phyloP scores from a whole-genome alignment of 148 eudicot genomes.

The Cornus kousa region DNA sequence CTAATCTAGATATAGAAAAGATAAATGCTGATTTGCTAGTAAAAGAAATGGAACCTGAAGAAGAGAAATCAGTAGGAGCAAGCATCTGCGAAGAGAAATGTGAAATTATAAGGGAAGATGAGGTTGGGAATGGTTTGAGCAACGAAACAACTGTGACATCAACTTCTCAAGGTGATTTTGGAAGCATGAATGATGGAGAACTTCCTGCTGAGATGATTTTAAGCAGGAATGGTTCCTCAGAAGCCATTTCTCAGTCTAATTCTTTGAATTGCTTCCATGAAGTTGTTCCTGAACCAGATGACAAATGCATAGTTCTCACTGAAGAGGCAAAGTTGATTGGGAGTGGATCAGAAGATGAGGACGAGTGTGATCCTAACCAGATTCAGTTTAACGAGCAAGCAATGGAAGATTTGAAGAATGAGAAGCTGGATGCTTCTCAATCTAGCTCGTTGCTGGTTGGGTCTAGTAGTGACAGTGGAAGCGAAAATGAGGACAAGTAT shows the following conservation, averaged over 20 bases:
- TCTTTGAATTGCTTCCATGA: background rate
- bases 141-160: no score
- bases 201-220: background rate
- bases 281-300: constrained; percentile 12
- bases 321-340: constrained; percentile 9
- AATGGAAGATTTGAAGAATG: background rate
- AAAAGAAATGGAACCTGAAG: background rate
- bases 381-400: constrained; percentile 2
- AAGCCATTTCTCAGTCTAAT: constrained; percentile 8
- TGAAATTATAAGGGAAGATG: background rate
- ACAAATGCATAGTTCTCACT: constrained; percentile 5
- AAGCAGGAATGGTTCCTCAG: constrained; percentile 12
- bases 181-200: background rate
- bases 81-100: background rate
- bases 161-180: background rate
- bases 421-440: background rate
- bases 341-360: constrained; percentile 1
- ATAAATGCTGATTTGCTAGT: background rate
- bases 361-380: background rate
- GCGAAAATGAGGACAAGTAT: no score
- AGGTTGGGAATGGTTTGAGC: constrained; percentile 5
- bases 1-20: background rate
- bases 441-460: background rate
- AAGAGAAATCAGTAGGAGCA: background rate
- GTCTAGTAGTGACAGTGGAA: background rate